Conservation (phyloP, 768 basidiomycete genomes). For the Mycena chlorophos region DNA sequence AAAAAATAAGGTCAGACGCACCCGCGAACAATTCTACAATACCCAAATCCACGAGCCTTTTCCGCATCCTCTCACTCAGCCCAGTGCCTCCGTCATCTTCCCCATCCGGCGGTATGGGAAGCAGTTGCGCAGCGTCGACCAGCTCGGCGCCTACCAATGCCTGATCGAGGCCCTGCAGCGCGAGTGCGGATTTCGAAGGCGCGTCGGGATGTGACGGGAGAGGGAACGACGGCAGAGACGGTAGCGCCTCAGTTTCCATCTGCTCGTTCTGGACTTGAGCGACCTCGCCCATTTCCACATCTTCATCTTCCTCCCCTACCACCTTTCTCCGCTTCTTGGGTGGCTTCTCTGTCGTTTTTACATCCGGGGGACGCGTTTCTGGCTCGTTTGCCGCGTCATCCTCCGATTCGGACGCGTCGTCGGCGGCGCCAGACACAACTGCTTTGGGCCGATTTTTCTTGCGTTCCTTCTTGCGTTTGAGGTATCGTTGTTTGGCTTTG, state of each 20-base stretch:
- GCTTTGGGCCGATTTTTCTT: constrained; percentile 46
- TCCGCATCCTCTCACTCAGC: constrained; percentile 60
- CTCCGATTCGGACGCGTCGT: constrained; percentile 25
- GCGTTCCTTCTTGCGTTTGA: constrained; percentile 69
- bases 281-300: constrained; percentile 24
- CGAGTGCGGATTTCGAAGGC: constrained; percentile 69
- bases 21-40: constrained; percentile 90
- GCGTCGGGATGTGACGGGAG: constrained; percentile 63
- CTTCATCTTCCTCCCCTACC: constrained; percentile 22
- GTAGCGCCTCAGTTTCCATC: constrained; percentile 29
- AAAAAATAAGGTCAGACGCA: constrained; percentile 34
- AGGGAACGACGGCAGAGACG: constrained; percentile 67
- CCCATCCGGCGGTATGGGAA: constrained; percentile 44
- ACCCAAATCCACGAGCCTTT: constrained; percentile 70
- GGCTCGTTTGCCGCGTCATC: constrained; percentile 24
- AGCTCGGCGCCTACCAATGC: constrained; percentile 70
- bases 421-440: neutral
- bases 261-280: constrained; percentile 13
- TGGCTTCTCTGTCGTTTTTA: constrained; percentile 23
- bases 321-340: constrained; percentile 50
- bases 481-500: constrained; percentile 69
- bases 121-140: constrained; percentile 53
- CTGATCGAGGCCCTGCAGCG: constrained; percentile 76
- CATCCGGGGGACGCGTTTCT: constrained; percentile 17
- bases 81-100: constrained; percentile 46